Evolutionary conservation across 1,139 yeast species (phyloP).

Genomic region (Hansenula anomala): DNA sequence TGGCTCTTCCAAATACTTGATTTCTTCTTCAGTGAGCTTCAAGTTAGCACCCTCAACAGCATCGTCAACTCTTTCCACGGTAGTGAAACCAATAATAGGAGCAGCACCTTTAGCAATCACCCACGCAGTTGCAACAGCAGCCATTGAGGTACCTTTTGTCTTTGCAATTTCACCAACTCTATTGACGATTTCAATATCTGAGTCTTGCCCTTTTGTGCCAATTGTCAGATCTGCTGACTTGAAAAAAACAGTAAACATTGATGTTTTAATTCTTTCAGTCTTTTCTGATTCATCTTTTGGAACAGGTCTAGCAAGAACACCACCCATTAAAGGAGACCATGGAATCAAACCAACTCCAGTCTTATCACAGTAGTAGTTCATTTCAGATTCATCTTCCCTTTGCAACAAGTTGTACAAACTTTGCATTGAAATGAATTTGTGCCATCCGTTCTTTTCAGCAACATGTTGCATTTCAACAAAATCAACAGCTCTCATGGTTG

Average conservation of each 20-base stretch:
- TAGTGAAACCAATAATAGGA: constrained; percentile 52
- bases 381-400: constrained; percentile 48
- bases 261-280: constrained; percentile 17
- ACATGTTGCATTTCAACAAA: constrained; percentile 38
- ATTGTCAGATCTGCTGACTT: constrained; percentile 11
- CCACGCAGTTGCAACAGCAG: constrained; percentile 53
- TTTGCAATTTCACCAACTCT: constrained; percentile 52
- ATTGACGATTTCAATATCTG: constrained; percentile 33
- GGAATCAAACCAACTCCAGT: constrained; percentile 40
- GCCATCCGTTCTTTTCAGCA: constrained; percentile 41
- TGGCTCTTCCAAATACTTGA: constrained; percentile 43
- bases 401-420: constrained; percentile 42
- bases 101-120: constrained; percentile 39
- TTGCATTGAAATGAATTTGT: constrained; percentile 45
- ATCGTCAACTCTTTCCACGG: constrained; percentile 46
- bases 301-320: constrained; percentile 38
- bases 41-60: constrained; percentile 38
- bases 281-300: constrained; percentile 3
- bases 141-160: constrained; percentile 42
- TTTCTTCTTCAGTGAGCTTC: constrained; percentile 40
- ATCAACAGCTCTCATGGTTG: constrained; percentile 39
- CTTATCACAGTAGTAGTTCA: constrained; percentile 35
- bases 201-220: constrained; percentile 16
- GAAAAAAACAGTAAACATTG: constrained; percentile 9
- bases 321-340: constrained; percentile 48